Evolutionary conservation across 495 filamentous ascomycete species (phyloP).

Genomic region (Penicillium atrosanguineum): DNA sequence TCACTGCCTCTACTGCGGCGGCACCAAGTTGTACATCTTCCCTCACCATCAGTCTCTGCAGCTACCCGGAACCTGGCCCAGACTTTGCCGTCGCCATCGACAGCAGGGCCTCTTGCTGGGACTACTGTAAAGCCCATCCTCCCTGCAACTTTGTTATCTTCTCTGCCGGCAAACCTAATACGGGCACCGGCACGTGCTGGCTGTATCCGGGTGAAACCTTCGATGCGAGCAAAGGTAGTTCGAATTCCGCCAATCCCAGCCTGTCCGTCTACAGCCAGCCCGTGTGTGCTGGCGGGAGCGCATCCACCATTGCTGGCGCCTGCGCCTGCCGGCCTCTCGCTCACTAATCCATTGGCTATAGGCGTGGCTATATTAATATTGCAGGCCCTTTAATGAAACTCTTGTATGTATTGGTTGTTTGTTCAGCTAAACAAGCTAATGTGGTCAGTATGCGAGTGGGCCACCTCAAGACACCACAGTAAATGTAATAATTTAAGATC

Average conservation of each 20-base stretch:
- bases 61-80: conserved; percentile 19
- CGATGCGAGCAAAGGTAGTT: conserved; percentile 19
- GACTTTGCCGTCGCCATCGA: conserved; percentile 21
- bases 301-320: conserved; percentile 25
- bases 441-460: too few species aligned
- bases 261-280: conserved; percentile 21
- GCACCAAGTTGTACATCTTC: conserved; percentile 26
- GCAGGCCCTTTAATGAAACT: conserved; percentile 15
- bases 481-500: too few species aligned
- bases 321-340: conserved; percentile 18
- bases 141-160: conserved; percentile 30
- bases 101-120: conserved; percentile 21
- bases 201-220: conserved; percentile 26
- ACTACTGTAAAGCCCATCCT: conserved; percentile 29
- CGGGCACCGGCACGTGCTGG: conserved; percentile 25
- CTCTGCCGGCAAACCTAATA: conserved; percentile 19
- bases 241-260: conserved; percentile 15
- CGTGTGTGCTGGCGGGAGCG: conserved; percentile 15
- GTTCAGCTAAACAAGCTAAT: conserved; percentile 7
- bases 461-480: too few species aligned
- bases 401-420: conserved; percentile 11
- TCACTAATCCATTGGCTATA: conserved; percentile 15
- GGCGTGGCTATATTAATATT: conserved; percentile 17
- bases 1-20: conserved; percentile 21
- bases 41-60: conserved; percentile 22